Evolutionary conservation across 208 protist species (phyloP), one percentile per base, ranked within the genome.

Genomic region (Acanthamoeba sp.): DNA sequence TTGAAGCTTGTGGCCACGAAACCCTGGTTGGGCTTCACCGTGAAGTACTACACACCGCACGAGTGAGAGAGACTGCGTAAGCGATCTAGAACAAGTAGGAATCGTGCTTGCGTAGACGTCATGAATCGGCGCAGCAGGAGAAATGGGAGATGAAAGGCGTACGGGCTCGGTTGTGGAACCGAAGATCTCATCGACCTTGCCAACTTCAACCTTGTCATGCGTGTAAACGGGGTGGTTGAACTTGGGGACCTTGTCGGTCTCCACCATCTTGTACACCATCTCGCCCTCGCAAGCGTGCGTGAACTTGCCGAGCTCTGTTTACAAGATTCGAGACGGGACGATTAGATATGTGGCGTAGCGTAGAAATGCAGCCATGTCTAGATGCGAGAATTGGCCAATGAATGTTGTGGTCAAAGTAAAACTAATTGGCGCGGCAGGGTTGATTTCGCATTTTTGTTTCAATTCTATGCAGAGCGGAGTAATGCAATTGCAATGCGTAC

Each of bases 121-220:
- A 57, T 59, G 88, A 93, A 80, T 14, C 64, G 29, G 36, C 2
- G 38, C 7, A 93, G 18, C 12, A 36, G 18, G 36, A 78, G 6
- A 84, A 38, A 55, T 82, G 32, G 20, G 34, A 12, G 40, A 20
- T 24, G 12, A 36, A 24, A 42, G 7, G n/a, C 42, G 45, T 94
- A 94, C 91, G 32, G 50, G 55, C 48, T 94, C 91, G 45, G 42
- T 94, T 27, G 55, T 87, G 66, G 91, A 32, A 45, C 91, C 91
- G 29, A 94, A 94, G 52, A 94, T 94, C 69, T 94, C 91, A 24
- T 94, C 91, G 71, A 94, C 91, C 71, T 94, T 94, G 27, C 91
- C 91, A 24, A 94, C 76, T 14, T 87, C 45, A 10, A 71, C 48
- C 48, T 94, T 94, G 4, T 94, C 76, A 24, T 94, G 34, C 14